Base-by-base conservation (phyloP, 2,329 filamentous ascomycete species). In the Monosporascus ibericus region DNA sequence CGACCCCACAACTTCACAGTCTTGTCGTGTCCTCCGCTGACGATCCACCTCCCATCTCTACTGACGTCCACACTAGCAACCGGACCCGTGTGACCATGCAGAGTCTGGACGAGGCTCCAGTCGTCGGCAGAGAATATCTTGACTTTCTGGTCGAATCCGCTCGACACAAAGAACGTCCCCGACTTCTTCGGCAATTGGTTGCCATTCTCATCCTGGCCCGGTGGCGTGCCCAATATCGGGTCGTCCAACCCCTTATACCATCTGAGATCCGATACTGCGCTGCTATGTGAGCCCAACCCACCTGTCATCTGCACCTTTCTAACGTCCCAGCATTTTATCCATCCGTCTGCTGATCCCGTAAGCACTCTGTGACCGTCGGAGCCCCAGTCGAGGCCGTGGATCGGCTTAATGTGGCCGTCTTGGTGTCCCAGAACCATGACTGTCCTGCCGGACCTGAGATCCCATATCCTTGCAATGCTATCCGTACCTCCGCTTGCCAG, bases 291-390 rank as follows among this genome's bases (percentile, higher is more conserved):
- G 48, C 92, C 94, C 47, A 99, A 87, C 18, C 88, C 89, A 14
- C 90, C 92, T 0, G 83, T 86, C 57, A 86, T 85, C 61, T 88
- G 82, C 48, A 97, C 92, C 63, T 94, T 92, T 46, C 94, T 85
- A 49, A 99, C 79, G 66, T 99, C 94, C 94, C 94, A 99, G 72
- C 92, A 96, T 70, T 96, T 97, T 64, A 96, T 85, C 82, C 94
- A 97, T 18, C 92, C 92, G 66, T 99, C 94, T 2, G 86, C 90
- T 15, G 91, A 95, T 1, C 91, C 92, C 0, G 91, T 91, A n/a
- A 97, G 76, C 8, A 97, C 83, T n/a, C 94, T 84, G 68, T 96
- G 86, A 6, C 92, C 91, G 66, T 99, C 94, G 0, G 86, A 80
- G 53, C 88, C 85, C 94, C 95, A 99, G 69, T 96, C 92, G 6